Percentiles rank a stretch among this genome's conserved stretches.
phyloP scores from a whole-genome alignment of 305 asterid species.

The Euphrasia arctica region DNA sequence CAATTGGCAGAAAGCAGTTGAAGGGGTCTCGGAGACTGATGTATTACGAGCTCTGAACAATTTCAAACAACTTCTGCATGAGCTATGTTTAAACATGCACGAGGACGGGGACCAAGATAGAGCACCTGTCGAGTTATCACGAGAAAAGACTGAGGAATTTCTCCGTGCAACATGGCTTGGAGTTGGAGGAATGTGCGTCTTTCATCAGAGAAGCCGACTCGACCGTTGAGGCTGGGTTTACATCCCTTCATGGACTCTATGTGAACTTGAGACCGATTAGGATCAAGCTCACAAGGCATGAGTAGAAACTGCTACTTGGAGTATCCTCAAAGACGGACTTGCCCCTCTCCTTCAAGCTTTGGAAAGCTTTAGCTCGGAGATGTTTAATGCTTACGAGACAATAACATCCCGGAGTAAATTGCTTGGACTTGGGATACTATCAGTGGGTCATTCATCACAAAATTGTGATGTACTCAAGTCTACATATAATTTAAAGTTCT shows the following conservation, averaged over 20 bases:
- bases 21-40: conserved; percentile 17
- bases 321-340: conserved; percentile 13
- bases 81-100: conserved; percentile 6
- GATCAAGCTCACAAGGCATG: conserved; percentile 9
- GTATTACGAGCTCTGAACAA: conserved; percentile 17
- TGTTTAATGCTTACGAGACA: conserved; percentile 21
- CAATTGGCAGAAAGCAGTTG: conserved; percentile 14
- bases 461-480: too few relatives aligned
- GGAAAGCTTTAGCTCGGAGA: conserved; percentile 8
- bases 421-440: too few relatives aligned
- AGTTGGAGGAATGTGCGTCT: conserved; percentile 16
- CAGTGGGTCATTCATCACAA: too few relatives aligned
- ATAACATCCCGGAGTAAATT: neutral
- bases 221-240: neutral
- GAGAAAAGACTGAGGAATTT: conserved; percentile 17
- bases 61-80: neutral
- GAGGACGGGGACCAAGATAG: conserved; percentile 20
- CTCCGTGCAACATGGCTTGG: conserved; percentile 12
- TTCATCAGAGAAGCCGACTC: conserved; percentile 12
- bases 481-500: too few relatives aligned
- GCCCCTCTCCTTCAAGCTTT: conserved; percentile 16
- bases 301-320: neutral
- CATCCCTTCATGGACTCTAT: neutral
- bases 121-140: conserved; percentile 14
- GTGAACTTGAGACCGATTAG: conserved; percentile 18